A percentile compares a stretch with the other conserved stretches of the same genome.
phyloP scores from a whole-genome alignment of 2,329 filamentous ascomycete genomes.

The Talaromyces marneffei region DNA sequence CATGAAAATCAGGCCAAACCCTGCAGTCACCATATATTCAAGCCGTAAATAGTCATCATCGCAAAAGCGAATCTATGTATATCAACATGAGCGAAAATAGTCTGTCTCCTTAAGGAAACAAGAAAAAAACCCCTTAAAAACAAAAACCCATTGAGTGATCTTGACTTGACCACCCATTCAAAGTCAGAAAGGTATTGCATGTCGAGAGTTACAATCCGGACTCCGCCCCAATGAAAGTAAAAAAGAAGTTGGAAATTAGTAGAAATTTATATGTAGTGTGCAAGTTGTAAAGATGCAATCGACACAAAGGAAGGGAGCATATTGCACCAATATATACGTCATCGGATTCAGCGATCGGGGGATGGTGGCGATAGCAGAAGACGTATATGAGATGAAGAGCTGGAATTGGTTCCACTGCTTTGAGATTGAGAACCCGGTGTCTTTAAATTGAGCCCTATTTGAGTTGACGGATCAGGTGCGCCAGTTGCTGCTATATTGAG shows the following conservation, averaged over 20 bases:
- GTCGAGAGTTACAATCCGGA: neutral
- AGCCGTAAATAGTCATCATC: conserved; percentile 9
- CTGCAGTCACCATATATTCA: neutral
- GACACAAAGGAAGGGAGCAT: neutral
- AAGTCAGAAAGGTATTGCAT: neutral
- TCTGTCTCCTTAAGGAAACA: neutral
- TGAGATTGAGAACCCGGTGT: neutral
- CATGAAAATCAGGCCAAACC: neutral
- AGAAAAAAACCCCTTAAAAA: neutral
- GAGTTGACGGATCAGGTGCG: neutral
- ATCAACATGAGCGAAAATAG: neutral
- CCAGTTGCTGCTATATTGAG: conserved; percentile 19
- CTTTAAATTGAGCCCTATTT: conserved; percentile 5
- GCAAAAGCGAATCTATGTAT: conserved; percentile 2
- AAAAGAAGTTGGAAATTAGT: neutral
- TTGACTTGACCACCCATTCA: neutral
- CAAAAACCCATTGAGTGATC: neutral
- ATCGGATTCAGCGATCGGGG: neutral
- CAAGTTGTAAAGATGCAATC: neutral
- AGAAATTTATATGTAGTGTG: neutral
- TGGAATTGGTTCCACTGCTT: conserved; percentile 4
- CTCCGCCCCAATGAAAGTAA: conserved; percentile 1
- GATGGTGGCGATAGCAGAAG: conserved; percentile 4
- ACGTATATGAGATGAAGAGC: conserved; percentile 5
- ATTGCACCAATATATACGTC: conserved; percentile 27